Evolutionary conservation across 306 rosid species (phyloP), one percentile per base, ranked within the genome.

Genomic region (Prunus armeniaca): DNA sequence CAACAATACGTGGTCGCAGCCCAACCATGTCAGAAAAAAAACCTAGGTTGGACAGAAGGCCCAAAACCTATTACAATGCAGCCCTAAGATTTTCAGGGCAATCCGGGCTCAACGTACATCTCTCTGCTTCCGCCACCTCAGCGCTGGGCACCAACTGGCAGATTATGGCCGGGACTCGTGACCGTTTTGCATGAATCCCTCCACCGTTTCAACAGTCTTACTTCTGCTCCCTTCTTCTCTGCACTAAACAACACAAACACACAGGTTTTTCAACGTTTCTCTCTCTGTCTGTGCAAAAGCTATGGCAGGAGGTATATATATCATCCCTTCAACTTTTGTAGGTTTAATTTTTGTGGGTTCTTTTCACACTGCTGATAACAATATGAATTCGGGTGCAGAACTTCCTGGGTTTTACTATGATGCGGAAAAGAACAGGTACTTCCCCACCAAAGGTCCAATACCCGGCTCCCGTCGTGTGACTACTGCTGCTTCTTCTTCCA

Each of bases 371-470:
- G 2, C 6, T 34, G 49, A 32, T 32, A 11, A 9, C 22, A 28
- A 8, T 64, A 65, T 50, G 41, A 10, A 46, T 55, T 17, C 54
- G 50, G 38, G 54, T 20, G 49, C 90, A 94, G 96, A 90, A 71
- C 86, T 91, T 80, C 98, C 96, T 6, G 97, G 97, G 76, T 94
- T 86, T 78, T 94, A 94, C 60, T 94, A 73, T 78, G 95, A 91
- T 73, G 79, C 80, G 65, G 93, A 86, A 84, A 94, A 85, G 93
- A 90, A 89, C 75, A 82, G 96, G 75, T 94, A 90, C 82, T 94
- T 93, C 78, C 93, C 91, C 46, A 76, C 86, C 69, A 94, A 90
- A 75, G 91, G 94, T 12, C 96, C 90, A n/a, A 86, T 88, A 13
- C 98, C 97, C 1, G 97, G 98, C 19, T 81, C 90, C 79, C 63